These are phyloP conservation scores for Tolypocladium pustulatum DNA, from an alignment of 2,329 filamentous ascomycete species.

Conservation along the genomic window DNA sequence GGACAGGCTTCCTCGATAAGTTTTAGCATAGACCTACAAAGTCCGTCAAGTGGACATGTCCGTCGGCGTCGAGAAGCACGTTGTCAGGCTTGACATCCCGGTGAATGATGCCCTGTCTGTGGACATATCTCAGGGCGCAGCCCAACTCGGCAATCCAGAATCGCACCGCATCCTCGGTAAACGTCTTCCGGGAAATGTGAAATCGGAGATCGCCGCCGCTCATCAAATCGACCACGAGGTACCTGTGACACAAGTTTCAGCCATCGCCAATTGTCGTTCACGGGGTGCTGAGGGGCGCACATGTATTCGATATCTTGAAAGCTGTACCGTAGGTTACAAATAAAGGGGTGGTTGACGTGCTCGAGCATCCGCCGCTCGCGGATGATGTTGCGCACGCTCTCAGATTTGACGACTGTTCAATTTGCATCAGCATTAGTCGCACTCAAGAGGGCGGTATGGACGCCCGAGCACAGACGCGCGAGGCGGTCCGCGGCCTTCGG, in stretches of 20 bases:
- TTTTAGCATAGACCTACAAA: conserved; percentile 54
- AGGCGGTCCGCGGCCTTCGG: neutral
- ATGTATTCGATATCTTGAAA: conserved; percentile 99
- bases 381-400: conserved; percentile 97
- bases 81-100: conserved; percentile 90
- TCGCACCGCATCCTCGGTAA: conserved; percentile 90
- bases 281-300: conserved; percentile 42
- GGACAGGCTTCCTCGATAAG: neutral
- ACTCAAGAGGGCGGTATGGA: neutral
- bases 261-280: neutral
- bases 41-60: conserved; percentile 94
- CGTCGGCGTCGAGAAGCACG: conserved; percentile 75
- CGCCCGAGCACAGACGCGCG: neutral
- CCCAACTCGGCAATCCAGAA: conserved; percentile 96
- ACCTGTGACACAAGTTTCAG: conserved; percentile 42
- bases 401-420: conserved; percentile 75
- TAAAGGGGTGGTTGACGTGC: conserved; percentile 93
- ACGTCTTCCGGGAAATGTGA: conserved; percentile 95
- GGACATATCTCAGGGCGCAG: conserved; percentile 81
- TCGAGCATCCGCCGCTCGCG: conserved; percentile 96
- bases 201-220: conserved; percentile 93
- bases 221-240: conserved; percentile 97
- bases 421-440: conserved; percentile 7
- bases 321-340: conserved; percentile 96
- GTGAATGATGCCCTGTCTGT: conserved; percentile 79